phyloP scores from a whole-genome alignment of 306 rosid species.

The Calophaca sinica region DNA sequence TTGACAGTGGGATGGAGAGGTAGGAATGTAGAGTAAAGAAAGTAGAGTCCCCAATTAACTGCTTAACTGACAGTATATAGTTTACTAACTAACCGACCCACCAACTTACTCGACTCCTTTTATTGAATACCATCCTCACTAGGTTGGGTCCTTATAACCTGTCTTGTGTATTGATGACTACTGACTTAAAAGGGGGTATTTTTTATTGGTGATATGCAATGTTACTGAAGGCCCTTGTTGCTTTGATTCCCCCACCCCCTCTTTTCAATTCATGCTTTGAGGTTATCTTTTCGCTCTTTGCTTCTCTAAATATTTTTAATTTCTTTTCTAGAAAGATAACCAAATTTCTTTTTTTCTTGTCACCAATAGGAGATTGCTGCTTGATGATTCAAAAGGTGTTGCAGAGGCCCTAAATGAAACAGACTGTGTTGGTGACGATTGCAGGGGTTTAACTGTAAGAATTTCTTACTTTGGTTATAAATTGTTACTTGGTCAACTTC shows the following conservation, averaged over 20 bases:
- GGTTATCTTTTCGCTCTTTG: slow-evolving; percentile 13
- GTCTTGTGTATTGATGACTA: slow-evolving; percentile 3
- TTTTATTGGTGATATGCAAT: background rate
- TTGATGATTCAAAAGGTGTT: slow-evolving; percentile 96
- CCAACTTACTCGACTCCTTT: no score
- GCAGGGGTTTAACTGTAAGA: slow-evolving; percentile 86
- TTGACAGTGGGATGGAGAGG: no score
- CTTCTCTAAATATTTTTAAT: slow-evolving; percentile 14
- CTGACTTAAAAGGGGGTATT: background rate
- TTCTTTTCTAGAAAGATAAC: slow-evolving; percentile 11
- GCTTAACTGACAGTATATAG: no score
- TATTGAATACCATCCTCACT: no score
- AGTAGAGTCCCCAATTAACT: no score
- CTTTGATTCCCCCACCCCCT: background rate
- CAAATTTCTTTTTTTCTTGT: slow-evolving; percentile 29
- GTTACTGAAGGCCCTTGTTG: slow-evolving; percentile 9
- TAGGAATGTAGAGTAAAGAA: no score
- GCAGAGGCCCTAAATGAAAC: slow-evolving; percentile 94
- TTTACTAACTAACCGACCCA: no score
- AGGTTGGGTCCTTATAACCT: background rate
- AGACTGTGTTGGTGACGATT: slow-evolving; percentile 69
- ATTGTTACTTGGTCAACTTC: slow-evolving; percentile 3
- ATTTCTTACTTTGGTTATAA: slow-evolving; percentile 9
- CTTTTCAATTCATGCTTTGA: background rate
- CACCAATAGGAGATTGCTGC: slow-evolving; percentile 78